Conservation (phyloP, 2,329 filamentous ascomycete genomes). For the Botryotinia calthae region DNA sequence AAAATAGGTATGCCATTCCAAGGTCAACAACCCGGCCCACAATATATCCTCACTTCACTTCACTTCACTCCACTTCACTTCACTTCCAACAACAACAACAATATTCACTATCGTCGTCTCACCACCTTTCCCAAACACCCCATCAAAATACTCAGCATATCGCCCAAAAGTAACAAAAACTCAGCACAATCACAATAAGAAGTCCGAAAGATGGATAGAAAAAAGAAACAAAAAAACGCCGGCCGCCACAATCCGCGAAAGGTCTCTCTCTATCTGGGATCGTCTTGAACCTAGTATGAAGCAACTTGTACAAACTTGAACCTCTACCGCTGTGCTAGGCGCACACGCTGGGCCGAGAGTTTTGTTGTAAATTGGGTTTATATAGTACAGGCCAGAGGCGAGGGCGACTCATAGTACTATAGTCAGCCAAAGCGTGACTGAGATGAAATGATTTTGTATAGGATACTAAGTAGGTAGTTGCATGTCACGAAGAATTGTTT, state of each 20-base stretch:
- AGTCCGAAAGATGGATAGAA: not conserved
- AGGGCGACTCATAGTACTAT: not conserved
- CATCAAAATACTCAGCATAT: not conserved
- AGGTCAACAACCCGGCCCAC: not conserved
- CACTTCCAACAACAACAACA: not conserved
- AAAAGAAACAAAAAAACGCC: not conserved
- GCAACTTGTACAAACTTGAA: slow-evolving; percentile 8
- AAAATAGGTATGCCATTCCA: not conserved
- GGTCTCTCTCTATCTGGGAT: slow-evolving; percentile 17
- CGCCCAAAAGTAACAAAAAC: not conserved
- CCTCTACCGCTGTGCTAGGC: slow-evolving; percentile 9
- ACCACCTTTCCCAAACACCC: not conserved
- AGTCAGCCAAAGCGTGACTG: not conserved
- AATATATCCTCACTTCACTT: slow-evolving; percentile 11
- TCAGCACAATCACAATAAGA: not conserved
- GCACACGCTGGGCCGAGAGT: slow-evolving; percentile 5
- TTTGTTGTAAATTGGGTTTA: not conserved
- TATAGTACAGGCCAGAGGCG: not conserved
- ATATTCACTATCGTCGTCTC: not conserved
- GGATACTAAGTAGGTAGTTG: not conserved
- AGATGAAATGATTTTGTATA: not conserved
- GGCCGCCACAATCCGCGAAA: slow-evolving; percentile 15
- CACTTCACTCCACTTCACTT: too few relatives aligned
- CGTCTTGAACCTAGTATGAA: slow-evolving; percentile 8
- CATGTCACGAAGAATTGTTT: not conserved